Conservation (phyloP, 2,329 filamentous ascomycete species). For the Aspergillus quadrilineatus region DNA sequence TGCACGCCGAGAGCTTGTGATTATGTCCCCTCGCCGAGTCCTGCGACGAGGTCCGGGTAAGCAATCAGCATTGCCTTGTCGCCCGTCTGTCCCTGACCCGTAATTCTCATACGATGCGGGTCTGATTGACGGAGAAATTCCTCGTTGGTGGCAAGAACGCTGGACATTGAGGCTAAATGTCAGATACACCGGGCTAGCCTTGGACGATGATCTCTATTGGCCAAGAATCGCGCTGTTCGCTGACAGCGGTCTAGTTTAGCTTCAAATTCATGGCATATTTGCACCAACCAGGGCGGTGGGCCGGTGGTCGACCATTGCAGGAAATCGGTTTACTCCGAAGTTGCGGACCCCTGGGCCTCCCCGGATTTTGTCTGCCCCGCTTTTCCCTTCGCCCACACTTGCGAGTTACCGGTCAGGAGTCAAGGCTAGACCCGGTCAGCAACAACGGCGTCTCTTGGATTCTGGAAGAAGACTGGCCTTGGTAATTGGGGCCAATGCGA, state of each 20-base stretch:
- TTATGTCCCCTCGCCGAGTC: neutral
- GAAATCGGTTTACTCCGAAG: neutral
- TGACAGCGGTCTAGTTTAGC: neutral
- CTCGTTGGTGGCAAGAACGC: slow-evolving; percentile 5
- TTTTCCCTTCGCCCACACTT: neutral
- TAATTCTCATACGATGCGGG: neutral
- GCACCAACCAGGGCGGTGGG: slow-evolving; percentile 3
- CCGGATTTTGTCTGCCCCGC: slow-evolving; percentile 11
- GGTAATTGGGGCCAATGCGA: neutral
- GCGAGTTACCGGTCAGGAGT: neutral
- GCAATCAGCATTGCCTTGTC: neutral
- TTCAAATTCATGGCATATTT: neutral
- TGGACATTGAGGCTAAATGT: slow-evolving; percentile 8
- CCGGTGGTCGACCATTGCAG: neutral
- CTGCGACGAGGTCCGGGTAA: neutral
- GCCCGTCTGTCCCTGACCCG: neutral
- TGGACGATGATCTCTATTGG: neutral
- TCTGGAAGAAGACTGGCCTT: neutral
- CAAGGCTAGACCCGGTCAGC: neutral
- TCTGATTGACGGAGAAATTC: slow-evolving; percentile 4
- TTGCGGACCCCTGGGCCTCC: slow-evolving; percentile 1
- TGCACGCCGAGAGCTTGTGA: neutral
- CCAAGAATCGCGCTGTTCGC: neutral
- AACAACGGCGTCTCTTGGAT: neutral
- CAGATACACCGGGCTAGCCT: neutral